phyloP scores from a whole-genome alignment of 2,329 filamentous ascomycete genomes.

The Exophiala aquamarina region DNA sequence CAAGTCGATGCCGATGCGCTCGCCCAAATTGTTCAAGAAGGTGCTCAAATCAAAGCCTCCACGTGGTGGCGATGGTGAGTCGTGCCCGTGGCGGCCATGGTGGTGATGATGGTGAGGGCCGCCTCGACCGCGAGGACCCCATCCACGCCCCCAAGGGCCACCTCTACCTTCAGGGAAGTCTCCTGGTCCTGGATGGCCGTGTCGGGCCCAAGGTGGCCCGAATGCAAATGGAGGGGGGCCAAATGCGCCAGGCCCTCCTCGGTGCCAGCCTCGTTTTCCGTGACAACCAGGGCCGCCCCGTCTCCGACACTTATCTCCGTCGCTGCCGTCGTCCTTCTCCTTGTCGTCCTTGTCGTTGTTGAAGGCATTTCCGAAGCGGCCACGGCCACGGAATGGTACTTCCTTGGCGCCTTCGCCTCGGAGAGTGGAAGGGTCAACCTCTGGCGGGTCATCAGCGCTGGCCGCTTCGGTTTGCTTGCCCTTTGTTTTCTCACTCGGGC shows the following conservation, averaged over 20 bases:
- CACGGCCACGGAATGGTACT: slow-evolving; percentile 25
- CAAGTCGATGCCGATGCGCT: slow-evolving; percentile 33
- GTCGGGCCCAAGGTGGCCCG: slow-evolving; percentile 10
- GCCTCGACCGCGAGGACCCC: slow-evolving; percentile 7
- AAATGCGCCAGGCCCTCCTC: slow-evolving; percentile 7
- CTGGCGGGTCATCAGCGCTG: slow-evolving; percentile 25
- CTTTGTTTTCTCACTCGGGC: slow-evolving; percentile 19
- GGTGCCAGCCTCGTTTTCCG: slow-evolving; percentile 13
- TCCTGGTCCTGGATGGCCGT: background rate
- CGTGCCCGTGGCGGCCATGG: slow-evolving; percentile 24
- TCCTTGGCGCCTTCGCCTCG: slow-evolving; percentile 9
- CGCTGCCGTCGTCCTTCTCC: background rate
- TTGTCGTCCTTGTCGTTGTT: slow-evolving; percentile 11
- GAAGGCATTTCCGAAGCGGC: slow-evolving; percentile 23
- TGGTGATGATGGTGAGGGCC: slow-evolving; percentile 3
- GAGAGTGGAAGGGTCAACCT: slow-evolving; percentile 26
- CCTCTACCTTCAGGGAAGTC: background rate
- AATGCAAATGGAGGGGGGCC: slow-evolving; percentile 21
- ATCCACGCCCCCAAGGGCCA: background rate
- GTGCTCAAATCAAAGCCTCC: slow-evolving; percentile 19
- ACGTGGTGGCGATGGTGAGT: slow-evolving; percentile 9
- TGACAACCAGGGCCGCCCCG: slow-evolving; percentile 17
- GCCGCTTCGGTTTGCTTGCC: slow-evolving; percentile 21
- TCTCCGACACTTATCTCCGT: slow-evolving; percentile 7
- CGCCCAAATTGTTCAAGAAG: slow-evolving; percentile 32